Conservation (phyloP, 208 protist genomes). For the Leptomonas pyrrhocoris region DNA sequence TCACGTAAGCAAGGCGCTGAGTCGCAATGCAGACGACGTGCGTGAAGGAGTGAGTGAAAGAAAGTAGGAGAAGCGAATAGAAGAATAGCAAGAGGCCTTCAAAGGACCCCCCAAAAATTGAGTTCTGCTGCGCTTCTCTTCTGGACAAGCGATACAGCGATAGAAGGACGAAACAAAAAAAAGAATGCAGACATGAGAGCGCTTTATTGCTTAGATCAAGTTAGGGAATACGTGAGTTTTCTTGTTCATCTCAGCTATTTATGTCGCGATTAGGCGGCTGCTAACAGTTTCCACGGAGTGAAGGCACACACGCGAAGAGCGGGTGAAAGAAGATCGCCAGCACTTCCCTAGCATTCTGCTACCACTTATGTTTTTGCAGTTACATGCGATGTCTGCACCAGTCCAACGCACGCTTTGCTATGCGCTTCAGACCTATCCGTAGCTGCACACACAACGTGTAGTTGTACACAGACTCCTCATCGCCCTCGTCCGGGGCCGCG, state of each 20-base stretch:
- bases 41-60: neutral
- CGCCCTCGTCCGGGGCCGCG: neutral
- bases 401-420: slow-evolving; percentile 51
- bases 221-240: too few species aligned
- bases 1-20: neutral
- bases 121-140: too few species aligned
- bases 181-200: neutral
- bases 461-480: slow-evolving; percentile 35
- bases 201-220: neutral
- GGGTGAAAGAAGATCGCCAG: neutral
- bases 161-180: slow-evolving; percentile 2
- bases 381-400: slow-evolving; percentile 46
- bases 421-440: slow-evolving; percentile 77
- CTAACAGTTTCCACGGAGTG: too few species aligned
- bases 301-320: too few species aligned
- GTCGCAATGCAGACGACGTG: neutral
- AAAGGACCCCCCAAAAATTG: too few species aligned
- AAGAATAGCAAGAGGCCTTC: neutral
- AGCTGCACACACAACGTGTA: slow-evolving; percentile 58
- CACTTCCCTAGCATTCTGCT: neutral
- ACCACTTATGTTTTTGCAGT: neutral
- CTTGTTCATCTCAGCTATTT: too few species aligned
- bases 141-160: too few species aligned
- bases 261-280: too few species aligned
- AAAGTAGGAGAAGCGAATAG: slow-evolving; percentile 4